Evolutionary conservation across 805 yeast genomes (phyloP).

Genomic region (Starmerella davenportii): DNA sequence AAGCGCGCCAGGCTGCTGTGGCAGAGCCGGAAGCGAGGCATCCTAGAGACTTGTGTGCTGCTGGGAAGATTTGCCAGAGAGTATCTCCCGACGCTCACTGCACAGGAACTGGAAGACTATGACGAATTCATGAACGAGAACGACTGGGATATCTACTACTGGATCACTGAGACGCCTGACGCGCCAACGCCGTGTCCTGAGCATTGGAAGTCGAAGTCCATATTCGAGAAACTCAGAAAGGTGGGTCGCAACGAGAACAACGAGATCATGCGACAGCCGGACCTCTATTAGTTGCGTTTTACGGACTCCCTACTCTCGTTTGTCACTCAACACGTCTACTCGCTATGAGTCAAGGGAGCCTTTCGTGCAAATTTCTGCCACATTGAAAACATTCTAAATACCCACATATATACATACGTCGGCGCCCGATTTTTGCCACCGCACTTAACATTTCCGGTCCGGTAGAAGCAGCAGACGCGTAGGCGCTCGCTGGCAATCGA

Average conservation of each 20-base stretch:
- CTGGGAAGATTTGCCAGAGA: conserved; percentile 71
- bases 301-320: too few relatives aligned
- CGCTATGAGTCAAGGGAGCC: too few relatives aligned
- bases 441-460: too few relatives aligned
- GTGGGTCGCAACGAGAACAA: conserved; percentile 54
- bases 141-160: conserved; percentile 98
- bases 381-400: too few relatives aligned
- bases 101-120: conserved; percentile 63
- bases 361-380: too few relatives aligned
- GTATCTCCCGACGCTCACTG: conserved; percentile 39
- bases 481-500: too few relatives aligned
- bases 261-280: conserved; percentile 77
- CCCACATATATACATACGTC: too few relatives aligned
- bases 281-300: conserved; percentile 27
- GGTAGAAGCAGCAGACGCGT: too few relatives aligned
- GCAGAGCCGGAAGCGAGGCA: conserved; percentile 89
- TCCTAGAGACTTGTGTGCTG: conserved; percentile 76
- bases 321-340: too few relatives aligned
- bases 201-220: conserved; percentile 53
- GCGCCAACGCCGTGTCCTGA: conserved; percentile 75
- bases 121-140: conserved; percentile 70
- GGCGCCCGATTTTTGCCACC: too few relatives aligned
- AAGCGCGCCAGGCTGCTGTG: conserved; percentile 78
- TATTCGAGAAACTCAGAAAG: conserved; percentile 49
- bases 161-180: conserved; percentile 72